Percentiles rank a stretch among this genome's conserved stretches.
Evolutionary conservation across 2,329 filamentous ascomycete species (phyloP).

Genomic region (Lasiodiplodia sp.): DNA sequence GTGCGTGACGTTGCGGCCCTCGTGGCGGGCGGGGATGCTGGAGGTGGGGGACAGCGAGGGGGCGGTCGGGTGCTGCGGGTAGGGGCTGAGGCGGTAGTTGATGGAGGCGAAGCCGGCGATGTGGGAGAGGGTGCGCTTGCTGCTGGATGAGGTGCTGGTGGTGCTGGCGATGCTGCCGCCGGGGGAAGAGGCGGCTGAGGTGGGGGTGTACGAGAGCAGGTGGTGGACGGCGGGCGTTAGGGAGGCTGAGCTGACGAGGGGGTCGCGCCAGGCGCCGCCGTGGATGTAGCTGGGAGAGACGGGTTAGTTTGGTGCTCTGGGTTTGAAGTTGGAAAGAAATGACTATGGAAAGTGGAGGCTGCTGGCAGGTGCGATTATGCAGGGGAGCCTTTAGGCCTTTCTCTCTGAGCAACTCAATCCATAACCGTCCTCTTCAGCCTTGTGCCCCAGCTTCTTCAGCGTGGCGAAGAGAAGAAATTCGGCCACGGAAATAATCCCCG

Average conservation of each 20-base stretch:
- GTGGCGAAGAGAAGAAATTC: too few relatives aligned
- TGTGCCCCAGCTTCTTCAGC: too few relatives aligned
- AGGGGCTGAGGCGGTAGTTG: constrained; percentile 69
- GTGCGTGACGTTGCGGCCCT: constrained; percentile 60
- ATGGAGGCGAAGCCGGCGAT: constrained; percentile 70
- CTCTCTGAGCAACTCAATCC: too few relatives aligned
- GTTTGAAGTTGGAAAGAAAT: not conserved
- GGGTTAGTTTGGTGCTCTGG: not conserved
- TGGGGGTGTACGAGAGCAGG: constrained; percentile 41
- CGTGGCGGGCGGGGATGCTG: constrained; percentile 49
- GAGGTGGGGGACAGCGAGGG: constrained; percentile 57
- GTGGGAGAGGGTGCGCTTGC: constrained; percentile 36
- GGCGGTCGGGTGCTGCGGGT: constrained; percentile 51
- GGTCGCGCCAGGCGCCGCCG: constrained; percentile 60
- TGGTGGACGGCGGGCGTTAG: constrained; percentile 47
- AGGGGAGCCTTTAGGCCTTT: too few relatives aligned
- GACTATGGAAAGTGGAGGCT: too few relatives aligned
- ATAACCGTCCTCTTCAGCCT: too few relatives aligned
- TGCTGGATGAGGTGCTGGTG: constrained; percentile 30
- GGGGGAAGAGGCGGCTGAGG: constrained; percentile 24
- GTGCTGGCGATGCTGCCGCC: constrained; percentile 40
- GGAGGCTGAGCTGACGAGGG: constrained; percentile 46
- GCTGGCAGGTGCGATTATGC: too few relatives aligned
- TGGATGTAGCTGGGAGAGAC: constrained; percentile 52
- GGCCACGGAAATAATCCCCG: too few relatives aligned